phyloP scores from a whole-genome alignment of 352 stramenopile species.

The Globisporangium lucens region DNA sequence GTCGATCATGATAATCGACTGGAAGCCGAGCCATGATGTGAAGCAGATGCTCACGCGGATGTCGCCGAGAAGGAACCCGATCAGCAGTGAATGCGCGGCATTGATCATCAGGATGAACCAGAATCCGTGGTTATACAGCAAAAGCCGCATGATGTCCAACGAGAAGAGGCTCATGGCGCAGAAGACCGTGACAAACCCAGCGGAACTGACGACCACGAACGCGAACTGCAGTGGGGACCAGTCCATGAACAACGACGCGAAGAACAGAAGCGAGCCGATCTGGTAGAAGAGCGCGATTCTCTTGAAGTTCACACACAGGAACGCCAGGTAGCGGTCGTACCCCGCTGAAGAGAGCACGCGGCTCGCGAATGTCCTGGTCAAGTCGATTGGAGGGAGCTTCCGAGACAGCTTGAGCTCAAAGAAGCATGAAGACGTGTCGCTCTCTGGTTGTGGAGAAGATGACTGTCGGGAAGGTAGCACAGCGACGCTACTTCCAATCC shows the following conservation, averaged over 20 bases:
- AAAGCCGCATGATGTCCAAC: neutral
- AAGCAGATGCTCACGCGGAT: neutral
- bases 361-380: neutral
- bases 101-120: slow-evolving; percentile 1
- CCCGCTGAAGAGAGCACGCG: neutral
- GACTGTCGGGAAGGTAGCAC: neutral
- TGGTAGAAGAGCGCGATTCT: neutral
- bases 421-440: neutral
- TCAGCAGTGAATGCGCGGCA: neutral
- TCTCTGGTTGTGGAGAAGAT: neutral
- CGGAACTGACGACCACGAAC: neutral
- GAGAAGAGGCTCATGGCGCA: neutral
- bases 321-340: neutral
- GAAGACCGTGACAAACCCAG: neutral
- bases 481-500: neutral
- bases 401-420: neutral
- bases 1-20: neutral
- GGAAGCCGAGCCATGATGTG: neutral
- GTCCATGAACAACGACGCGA: neutral
- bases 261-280: neutral
- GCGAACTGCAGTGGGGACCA: neutral
- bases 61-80: neutral
- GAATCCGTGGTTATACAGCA: neutral
- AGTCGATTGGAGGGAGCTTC: neutral
- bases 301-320: neutral